Evolutionary conservation across 2,329 filamentous ascomycete species (phyloP).

Genomic region (Thermomyces lanuginosus): DNA sequence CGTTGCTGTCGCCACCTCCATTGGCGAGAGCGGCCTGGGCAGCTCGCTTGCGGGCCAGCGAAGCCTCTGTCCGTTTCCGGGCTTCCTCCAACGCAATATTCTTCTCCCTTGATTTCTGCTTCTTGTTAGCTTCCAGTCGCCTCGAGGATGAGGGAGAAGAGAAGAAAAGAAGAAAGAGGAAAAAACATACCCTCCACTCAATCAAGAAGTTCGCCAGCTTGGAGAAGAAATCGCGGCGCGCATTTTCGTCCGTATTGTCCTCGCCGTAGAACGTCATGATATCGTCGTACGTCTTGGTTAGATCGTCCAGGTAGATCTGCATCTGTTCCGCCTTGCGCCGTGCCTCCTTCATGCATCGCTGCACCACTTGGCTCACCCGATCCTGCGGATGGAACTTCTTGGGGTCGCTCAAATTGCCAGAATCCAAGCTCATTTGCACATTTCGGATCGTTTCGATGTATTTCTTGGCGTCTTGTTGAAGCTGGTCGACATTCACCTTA

Average conservation of each 20-base stretch:
- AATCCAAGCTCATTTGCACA: slow-evolving; percentile 79
- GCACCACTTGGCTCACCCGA: slow-evolving; percentile 77
- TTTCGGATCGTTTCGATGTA: slow-evolving; percentile 95
- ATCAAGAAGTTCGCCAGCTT: slow-evolving; percentile 80
- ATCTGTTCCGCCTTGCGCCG: slow-evolving; percentile 91
- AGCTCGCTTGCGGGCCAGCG: slow-evolving; percentile 76
- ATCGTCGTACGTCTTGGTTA: slow-evolving; percentile 78
- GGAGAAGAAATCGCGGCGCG: slow-evolving; percentile 85
- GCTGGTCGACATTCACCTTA: slow-evolving; percentile 88
- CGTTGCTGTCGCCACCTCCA: slow-evolving; percentile 34
- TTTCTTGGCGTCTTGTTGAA: slow-evolving; percentile 69
- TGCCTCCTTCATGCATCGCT: slow-evolving; percentile 91
- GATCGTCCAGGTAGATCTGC: slow-evolving; percentile 82
- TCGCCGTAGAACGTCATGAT: slow-evolving; percentile 96
- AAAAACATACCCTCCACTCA: slow-evolving; percentile 62
- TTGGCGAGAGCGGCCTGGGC: slow-evolving; percentile 49
- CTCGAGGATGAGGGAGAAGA: too few species aligned
- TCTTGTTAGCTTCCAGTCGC: slow-evolving; percentile 1
- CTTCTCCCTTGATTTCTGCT: slow-evolving; percentile 73
- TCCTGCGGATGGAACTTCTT: slow-evolving; percentile 98
- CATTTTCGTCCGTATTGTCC: slow-evolving; percentile 77
- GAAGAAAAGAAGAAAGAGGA: not conserved
- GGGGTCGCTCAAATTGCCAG: slow-evolving; percentile 83
- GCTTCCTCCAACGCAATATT: slow-evolving; percentile 71
- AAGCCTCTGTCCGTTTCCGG: slow-evolving; percentile 70